Base-by-base conservation (phyloP, 2,329 filamentous ascomycete species). In the Talaromyces albobiverticillius region DNA sequence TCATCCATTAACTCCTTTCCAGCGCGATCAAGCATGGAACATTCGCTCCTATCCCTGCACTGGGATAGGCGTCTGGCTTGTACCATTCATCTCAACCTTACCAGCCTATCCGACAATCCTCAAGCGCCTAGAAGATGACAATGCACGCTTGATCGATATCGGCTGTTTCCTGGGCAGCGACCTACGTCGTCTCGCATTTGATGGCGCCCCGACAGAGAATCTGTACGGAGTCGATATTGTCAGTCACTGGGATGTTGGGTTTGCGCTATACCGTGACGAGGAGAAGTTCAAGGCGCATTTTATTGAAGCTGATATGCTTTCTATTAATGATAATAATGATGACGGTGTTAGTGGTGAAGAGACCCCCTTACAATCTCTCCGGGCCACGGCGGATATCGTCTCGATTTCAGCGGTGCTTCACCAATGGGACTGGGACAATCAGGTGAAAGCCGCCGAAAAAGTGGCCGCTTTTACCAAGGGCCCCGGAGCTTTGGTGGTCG, bases 221-320 rank as follows among this genome's bases (percentile, higher is more conserved):
- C 65, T 84, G n/a, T 77, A 76, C 55, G 81, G 79, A 16, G 70
- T 73, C 3, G 81, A 83, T 57, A 57, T 81, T 3, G 60, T 71
- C 18, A 70, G 69, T n/a, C 81, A 84, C 59, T 73, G 84, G 50
- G 74, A 82, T 10, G 66, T 82, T n/a, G 82, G 82, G 25, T 84
- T 85, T 64, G 82, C 86, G 51, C 73, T 89, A 18, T 89, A 88
- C 69, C 75, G 77, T 43, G 86, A 87, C 57, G 74, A 76, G 23
- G 62, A 70, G n/a, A 72, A 53, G 31, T 67, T 83, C 4, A 70
- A 70, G 18, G 73, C 74, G 2, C 71, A 70, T 1, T 82, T 84
- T 57, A 67, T 84, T 26, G 62, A 73, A 3, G 81, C 73, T 61
- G 62, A 76, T 75, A 56, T 81, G 0, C 47, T 74, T 6, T 58